phyloP scores from a whole-genome alignment of 2,329 filamentous ascomycete species.

The Aureobasidium sp. region DNA sequence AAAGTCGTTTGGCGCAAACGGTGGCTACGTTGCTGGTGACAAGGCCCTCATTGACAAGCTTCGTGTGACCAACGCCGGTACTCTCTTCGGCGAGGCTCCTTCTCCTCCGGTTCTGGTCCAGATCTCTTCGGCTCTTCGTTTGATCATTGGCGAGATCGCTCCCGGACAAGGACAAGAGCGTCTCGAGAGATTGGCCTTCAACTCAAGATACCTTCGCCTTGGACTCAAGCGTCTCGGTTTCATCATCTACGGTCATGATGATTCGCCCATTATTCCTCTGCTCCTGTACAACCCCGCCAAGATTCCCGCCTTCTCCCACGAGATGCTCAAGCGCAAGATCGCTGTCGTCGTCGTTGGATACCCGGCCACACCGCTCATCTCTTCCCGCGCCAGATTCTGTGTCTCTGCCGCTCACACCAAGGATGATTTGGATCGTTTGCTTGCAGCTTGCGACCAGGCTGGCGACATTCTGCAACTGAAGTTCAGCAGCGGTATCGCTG shows the following conservation, averaged over 20 bases:
- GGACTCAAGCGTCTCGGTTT: conserved; percentile 93
- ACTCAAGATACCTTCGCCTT: conserved; percentile 94
- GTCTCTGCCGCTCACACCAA: conserved; percentile 95
- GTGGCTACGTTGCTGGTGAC: conserved; percentile 85
- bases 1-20: conserved; percentile 97
- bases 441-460: conserved; percentile 85
- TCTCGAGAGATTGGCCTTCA: conserved; percentile 92
- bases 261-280: conserved; percentile 92
- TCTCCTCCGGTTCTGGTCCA: conserved; percentile 83
- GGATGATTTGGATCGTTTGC: conserved; percentile 85
- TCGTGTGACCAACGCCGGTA: conserved; percentile 73
- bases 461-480: conserved; percentile 89
- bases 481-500: conserved; percentile 92
- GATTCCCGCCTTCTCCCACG: conserved; percentile 95
- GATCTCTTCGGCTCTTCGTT: conserved; percentile 74
- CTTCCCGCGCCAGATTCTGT: conserved; percentile 90
- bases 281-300: conserved; percentile 98
- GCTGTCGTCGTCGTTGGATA: conserved; percentile 96
- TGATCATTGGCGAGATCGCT: conserved; percentile 79
- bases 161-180: conserved; percentile 94
- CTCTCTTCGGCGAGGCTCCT: conserved; percentile 78
- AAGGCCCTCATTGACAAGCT: conserved; percentile 91
- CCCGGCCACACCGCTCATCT: conserved; percentile 89
- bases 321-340: conserved; percentile 97
- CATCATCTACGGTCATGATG: conserved; percentile 95